Conservation (phyloP, 2,329 filamentous ascomycete genomes). For the Pseudogymnoascus sp. region DNA sequence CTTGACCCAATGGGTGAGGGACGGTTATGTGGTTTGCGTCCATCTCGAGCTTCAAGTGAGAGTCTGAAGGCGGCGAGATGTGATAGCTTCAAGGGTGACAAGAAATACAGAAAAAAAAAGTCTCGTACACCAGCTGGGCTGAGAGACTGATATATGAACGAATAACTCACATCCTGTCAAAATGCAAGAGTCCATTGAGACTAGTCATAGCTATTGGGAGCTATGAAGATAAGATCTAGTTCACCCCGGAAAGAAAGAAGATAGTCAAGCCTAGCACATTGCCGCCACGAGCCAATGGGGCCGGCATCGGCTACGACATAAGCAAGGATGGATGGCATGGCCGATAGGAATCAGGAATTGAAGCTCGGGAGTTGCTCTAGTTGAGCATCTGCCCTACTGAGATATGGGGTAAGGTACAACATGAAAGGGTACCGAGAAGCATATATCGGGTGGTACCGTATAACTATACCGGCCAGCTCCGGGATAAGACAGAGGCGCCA, state of each 20-base stretch:
- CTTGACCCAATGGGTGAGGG: conserved; percentile 28
- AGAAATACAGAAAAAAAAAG: background rate
- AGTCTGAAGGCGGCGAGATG: background rate
- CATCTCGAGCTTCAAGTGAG: conserved; percentile 3
- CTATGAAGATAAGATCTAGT: conserved; percentile 1
- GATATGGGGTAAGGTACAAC: background rate
- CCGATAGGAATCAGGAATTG: background rate
- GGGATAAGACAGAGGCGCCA: background rate
- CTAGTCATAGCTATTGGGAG: background rate
- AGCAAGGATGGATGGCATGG: background rate
- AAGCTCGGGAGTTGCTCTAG: background rate
- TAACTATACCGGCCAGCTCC: background rate
- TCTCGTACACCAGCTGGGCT: background rate
- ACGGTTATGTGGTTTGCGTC: background rate
- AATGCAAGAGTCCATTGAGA: background rate
- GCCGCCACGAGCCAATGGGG: background rate
- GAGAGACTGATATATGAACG: background rate
- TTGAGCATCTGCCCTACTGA: background rate
- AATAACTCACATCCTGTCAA: background rate
- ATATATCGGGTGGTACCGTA: background rate
- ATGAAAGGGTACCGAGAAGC: background rate
- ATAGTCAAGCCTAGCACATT: background rate
- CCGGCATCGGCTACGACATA: background rate
- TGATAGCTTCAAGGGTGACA: background rate
- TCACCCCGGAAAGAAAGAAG: conserved; percentile 4